These are phyloP conservation scores for Phytopythium chamaehyphon DNA, from an alignment of 352 stramenopile species.

Conservation along the genomic window DNA sequence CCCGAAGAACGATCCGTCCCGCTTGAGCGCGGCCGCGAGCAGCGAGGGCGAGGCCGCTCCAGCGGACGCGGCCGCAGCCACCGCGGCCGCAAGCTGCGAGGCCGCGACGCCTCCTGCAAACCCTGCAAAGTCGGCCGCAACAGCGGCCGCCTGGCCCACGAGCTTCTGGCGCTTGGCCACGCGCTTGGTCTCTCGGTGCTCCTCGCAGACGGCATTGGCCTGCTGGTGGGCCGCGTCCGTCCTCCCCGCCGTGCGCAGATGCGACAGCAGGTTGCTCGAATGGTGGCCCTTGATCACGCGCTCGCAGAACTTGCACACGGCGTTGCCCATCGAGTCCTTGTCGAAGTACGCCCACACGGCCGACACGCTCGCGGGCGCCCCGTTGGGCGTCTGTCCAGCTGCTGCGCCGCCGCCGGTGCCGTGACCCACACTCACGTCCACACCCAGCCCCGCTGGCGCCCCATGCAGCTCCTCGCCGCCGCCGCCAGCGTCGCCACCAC, in stretches of 20 bases:
- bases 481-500: neutral
- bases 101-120: conserved; percentile 9
- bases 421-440: conserved; percentile 5
- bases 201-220: conserved; percentile 68
- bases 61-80: conserved; percentile 28
- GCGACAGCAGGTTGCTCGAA: conserved; percentile 77
- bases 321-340: conserved; percentile 72
- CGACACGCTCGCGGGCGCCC: conserved; percentile 54
- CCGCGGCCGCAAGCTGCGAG: conserved; percentile 35
- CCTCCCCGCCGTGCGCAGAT: conserved; percentile 67
- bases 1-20: conserved; percentile 16
- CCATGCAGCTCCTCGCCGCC: neutral
- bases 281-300: conserved; percentile 85
- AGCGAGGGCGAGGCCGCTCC: conserved; percentile 16
- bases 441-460: neutral
- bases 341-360: conserved; percentile 85
- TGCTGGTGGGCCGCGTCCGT: conserved; percentile 70
- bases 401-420: conserved; percentile 7
- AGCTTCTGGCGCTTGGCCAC: conserved; percentile 75
- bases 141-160: conserved; percentile 22
- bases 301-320: conserved; percentile 81
- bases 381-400: conserved; percentile 6
- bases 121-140: conserved; percentile 28
- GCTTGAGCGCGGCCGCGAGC: conserved; percentile 24
- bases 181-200: conserved; percentile 78